These are phyloP conservation scores for Aegle marmelos DNA, from an alignment of 345 rosid species.

Conservation along the genomic window DNA sequence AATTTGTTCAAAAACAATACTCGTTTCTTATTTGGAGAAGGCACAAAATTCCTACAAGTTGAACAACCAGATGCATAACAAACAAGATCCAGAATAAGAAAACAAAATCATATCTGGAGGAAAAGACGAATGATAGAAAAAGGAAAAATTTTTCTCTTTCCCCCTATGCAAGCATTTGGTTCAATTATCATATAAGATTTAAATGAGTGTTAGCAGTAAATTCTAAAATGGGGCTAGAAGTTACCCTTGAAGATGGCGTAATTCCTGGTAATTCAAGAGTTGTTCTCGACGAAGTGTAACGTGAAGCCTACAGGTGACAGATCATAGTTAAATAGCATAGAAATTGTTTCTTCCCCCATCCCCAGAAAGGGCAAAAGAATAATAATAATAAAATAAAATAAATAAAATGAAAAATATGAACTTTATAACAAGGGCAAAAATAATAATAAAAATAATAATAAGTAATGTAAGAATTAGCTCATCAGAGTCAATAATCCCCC, in stretches of 20 bases:
- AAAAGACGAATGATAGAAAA: background rate
- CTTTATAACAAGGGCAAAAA: background rate
- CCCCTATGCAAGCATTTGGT: background rate
- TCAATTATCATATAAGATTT: background rate
- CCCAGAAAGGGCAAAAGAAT: no score
- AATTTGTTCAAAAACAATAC: background rate
- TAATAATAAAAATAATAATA: no score
- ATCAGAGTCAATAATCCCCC: background rate
- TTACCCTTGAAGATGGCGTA: conserved; percentile 46
- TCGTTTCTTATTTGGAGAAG: background rate
- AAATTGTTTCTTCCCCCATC: background rate
- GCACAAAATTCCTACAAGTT: background rate
- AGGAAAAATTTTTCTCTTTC: no score
- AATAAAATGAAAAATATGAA: background rate
- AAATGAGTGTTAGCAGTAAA: background rate
- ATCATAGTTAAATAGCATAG: background rate
- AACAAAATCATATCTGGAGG: background rate
- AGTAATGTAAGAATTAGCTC: background rate
- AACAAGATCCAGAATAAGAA: background rate
- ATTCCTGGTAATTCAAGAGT: conserved; percentile 36
- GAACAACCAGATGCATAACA: background rate
- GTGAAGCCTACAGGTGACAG: conserved; percentile 35
- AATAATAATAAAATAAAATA: no score
- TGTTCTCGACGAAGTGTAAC: conserved; percentile 25
- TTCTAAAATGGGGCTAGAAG: background rate